Evolutionary conservation across 208 protist genomes (phyloP), one percentile per base, ranked within the genome.

Genomic region (Trypanosoma caninum): DNA sequence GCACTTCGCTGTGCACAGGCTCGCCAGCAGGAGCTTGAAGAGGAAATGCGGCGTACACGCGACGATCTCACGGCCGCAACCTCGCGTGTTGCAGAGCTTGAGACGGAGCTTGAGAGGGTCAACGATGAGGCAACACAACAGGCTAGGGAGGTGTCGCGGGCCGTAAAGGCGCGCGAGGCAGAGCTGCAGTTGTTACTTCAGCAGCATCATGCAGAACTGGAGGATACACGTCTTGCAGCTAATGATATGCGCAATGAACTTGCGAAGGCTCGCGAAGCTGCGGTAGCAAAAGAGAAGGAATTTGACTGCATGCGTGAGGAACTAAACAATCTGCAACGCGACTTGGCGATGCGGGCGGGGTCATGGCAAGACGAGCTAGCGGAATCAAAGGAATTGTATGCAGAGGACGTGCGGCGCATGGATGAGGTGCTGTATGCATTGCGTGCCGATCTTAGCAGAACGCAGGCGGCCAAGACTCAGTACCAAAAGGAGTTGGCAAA

Each of bases 341-440:
- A 89, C 41, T 57, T 72, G 1, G 76, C 69, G 2, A 56, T 79
- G 63, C 70, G 72, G 16, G 78, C 79, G 34, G 73, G 68, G 23
- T 59, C 74, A 8, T 63, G 83, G 65, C 73, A 84, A 47, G 81
- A 87, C 52, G 72, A 89, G 50, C 60, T 90, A 42, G 71, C 81
- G 35, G 78, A 88, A 40, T 47, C 75, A 16, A 64, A 59, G 48
- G 76, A 76, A 55, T 56, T 60, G n/a, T 76, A 87, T 52, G 81
- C 82, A 51, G 59, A 72, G 57, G 87, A 89, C 74, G 65, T 89
- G 54, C 76, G 60, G 23, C 74, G 78, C 40, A 84, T 92, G 74
- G 88, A 95, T 47, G 78, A 91, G 28, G 48, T 95, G 16, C 57
- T 95, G n/a, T 80, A 87, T 50, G 68, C 76, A 14, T 76, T 95